Evolutionary conservation across 2,329 filamentous ascomycete species (phyloP).

Genomic region (Beauveria bassiana): DNA sequence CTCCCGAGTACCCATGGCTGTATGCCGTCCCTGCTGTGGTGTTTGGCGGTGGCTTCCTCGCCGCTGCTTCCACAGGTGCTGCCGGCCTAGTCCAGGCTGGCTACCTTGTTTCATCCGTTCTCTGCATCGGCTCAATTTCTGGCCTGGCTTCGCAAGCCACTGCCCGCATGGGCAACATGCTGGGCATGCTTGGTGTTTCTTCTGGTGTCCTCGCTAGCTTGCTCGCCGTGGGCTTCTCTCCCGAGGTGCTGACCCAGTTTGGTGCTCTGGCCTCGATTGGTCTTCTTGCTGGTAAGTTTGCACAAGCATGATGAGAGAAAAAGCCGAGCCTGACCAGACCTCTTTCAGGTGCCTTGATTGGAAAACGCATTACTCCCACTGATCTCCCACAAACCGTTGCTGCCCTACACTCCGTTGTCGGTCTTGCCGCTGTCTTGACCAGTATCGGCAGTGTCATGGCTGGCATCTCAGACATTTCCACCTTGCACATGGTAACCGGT

Average conservation of each 20-base stretch:
- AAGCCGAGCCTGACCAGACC: slow-evolving; percentile 5
- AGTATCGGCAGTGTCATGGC: slow-evolving; percentile 82
- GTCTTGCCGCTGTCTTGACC: slow-evolving; percentile 79
- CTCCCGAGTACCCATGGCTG: slow-evolving; percentile 80
- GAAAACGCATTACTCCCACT: slow-evolving; percentile 79
- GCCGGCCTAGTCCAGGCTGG: slow-evolving; percentile 81
- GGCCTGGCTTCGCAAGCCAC: slow-evolving; percentile 76
- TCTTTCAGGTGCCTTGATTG: slow-evolving; percentile 59
- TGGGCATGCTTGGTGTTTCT: slow-evolving; percentile 78
- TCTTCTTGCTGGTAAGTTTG: slow-evolving; percentile 46
- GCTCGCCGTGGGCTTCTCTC: slow-evolving; percentile 70
- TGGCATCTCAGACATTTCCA: slow-evolving; percentile 61
- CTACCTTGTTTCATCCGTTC: slow-evolving; percentile 74
- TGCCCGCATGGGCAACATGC: slow-evolving; percentile 74
- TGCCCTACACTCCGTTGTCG: slow-evolving; percentile 82
- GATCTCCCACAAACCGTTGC: slow-evolving; percentile 85
- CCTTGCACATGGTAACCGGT: slow-evolving; percentile 74
- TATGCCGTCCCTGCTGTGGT: slow-evolving; percentile 70
- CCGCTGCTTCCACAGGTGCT: slow-evolving; percentile 72
- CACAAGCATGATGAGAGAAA: neutral
- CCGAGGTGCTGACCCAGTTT: slow-evolving; percentile 74
- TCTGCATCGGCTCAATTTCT: slow-evolving; percentile 80
- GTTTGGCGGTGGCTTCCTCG: slow-evolving; percentile 75
- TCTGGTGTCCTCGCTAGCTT: slow-evolving; percentile 79
- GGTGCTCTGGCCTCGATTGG: slow-evolving; percentile 67